Conservation (phyloP, 148 eudicot species). For the Fallopia convolvulus region DNA sequence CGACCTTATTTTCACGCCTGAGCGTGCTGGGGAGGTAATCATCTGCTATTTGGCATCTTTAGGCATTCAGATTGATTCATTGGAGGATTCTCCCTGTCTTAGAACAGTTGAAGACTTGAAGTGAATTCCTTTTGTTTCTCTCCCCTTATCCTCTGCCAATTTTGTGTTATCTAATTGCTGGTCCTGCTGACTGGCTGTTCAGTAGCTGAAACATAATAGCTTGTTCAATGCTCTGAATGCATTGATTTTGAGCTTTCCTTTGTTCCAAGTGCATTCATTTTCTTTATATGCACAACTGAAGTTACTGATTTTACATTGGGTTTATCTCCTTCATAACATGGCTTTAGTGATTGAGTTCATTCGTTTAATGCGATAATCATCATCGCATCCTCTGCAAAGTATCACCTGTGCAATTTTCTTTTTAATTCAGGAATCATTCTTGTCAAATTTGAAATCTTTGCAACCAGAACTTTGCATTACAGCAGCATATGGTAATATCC, state of each 20-base stretch:
- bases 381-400: not conserved
- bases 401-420: not conserved
- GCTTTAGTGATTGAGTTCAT: not conserved
- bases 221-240: not conserved
- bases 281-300: not conserved
- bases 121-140: not conserved
- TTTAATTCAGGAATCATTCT: slow-evolving; percentile 57
- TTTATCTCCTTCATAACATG: not conserved
- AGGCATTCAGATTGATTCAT: not conserved
- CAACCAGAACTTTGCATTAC: slow-evolving; percentile 93
- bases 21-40: slow-evolving; percentile 74
- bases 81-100: not conserved
- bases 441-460: slow-evolving; percentile 57
- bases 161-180: not conserved
- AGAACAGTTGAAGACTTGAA: not conserved
- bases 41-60: not conserved
- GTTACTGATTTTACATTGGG: not conserved
- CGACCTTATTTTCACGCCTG: slow-evolving; percentile 76
- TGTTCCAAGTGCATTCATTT: not conserved
- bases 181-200: not conserved
- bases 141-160: not conserved
- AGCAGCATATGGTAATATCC: slow-evolving; percentile 94
- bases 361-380: not conserved
- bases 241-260: not conserved
- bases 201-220: not conserved